Percentiles rank a stretch among this genome's conserved stretches.
Evolutionary conservation across 108 stramenopile genomes (phyloP).

Genomic region (Cyclotella choctawhatcheeana): DNA sequence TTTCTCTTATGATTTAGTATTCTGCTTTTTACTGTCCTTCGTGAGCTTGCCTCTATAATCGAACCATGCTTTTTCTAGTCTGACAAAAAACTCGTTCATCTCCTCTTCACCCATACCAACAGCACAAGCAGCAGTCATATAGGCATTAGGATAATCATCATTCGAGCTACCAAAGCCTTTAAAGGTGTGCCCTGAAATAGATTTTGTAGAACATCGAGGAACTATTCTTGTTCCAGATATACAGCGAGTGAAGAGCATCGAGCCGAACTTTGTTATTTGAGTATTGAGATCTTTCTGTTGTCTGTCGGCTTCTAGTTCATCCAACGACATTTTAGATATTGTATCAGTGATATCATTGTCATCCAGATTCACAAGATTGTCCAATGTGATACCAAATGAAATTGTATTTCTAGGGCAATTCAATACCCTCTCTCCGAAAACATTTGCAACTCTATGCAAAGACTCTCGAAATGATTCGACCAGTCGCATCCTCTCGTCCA

Average conservation of each 20-base stretch:
- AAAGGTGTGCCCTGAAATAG: conserved; percentile 72
- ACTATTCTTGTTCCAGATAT: conserved; percentile 94
- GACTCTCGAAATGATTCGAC: conserved; percentile 54
- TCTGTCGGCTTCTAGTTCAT: conserved; percentile 25
- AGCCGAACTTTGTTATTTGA: conserved; percentile 88
- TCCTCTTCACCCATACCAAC: conserved; percentile 83
- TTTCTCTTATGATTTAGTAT: conserved; percentile 1
- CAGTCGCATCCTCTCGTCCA: conserved; percentile 65
- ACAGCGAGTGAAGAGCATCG: conserved; percentile 97
- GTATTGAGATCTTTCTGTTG: conserved; percentile 34
- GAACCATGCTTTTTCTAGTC: conserved; percentile 79
- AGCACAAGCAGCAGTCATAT: conserved; percentile 96
- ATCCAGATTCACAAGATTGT: conserved; percentile 55
- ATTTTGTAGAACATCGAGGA: conserved; percentile 59
- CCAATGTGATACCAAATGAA: conserved; percentile 94
- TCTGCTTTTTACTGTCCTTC: conserved; percentile 43
- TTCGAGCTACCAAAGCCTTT: conserved; percentile 85
- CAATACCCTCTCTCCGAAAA: conserved; percentile 88
- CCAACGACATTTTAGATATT: conserved; percentile 18
- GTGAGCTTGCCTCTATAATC: conserved; percentile 68
- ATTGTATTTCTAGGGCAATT: conserved; percentile 91
- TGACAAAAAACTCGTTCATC: conserved; percentile 85
- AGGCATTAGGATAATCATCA: conserved; percentile 73
- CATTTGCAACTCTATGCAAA: conserved; percentile 68
- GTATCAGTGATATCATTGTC: conserved; percentile 12